Percentiles rank a stretch among this genome's conserved stretches.
These are phyloP conservation scores for Malassezia nana DNA, from an alignment of 1,284 basidiomycete genomes.

Conservation along the genomic window DNA sequence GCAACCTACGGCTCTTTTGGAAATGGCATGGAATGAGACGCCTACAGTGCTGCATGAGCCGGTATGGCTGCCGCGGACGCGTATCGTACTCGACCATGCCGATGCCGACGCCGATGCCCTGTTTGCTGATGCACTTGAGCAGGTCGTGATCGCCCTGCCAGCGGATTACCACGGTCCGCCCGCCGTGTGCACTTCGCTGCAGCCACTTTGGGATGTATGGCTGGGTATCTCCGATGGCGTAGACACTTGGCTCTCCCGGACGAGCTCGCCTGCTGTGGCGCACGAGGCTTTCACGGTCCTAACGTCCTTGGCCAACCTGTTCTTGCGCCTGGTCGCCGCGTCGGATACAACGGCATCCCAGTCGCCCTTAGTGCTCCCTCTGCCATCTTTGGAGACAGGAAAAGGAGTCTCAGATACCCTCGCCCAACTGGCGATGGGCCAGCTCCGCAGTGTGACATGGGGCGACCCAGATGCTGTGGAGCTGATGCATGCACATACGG, in stretches of 20 bases:
- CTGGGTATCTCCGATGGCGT: neutral
- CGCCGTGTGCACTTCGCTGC: neutral
- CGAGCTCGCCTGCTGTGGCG: neutral
- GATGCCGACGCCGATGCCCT: conserved; percentile 3
- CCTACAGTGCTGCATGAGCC: neutral
- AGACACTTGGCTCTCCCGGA: neutral
- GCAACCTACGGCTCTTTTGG: neutral
- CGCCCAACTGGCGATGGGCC: neutral
- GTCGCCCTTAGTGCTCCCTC: neutral
- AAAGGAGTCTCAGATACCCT: neutral
- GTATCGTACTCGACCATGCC: conserved; percentile 7
- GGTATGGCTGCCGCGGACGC: neutral
- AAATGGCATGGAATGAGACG: neutral
- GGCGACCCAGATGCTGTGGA: neutral
- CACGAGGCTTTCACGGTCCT: conserved; percentile 1
- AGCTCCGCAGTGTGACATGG: conserved; percentile 6
- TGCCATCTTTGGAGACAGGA: neutral
- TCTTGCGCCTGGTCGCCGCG: conserved; percentile 3
- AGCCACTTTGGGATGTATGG: conserved; percentile 8
- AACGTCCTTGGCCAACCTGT: conserved; percentile 8
- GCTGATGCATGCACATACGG: conserved; percentile 3
- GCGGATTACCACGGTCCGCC: neutral
- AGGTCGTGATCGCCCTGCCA: neutral
- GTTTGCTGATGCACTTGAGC: neutral
- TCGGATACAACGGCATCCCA: neutral